Evolutionary conservation across 129 eudicot genomes (phyloP).

Genomic region (Solidago caesia): DNA sequence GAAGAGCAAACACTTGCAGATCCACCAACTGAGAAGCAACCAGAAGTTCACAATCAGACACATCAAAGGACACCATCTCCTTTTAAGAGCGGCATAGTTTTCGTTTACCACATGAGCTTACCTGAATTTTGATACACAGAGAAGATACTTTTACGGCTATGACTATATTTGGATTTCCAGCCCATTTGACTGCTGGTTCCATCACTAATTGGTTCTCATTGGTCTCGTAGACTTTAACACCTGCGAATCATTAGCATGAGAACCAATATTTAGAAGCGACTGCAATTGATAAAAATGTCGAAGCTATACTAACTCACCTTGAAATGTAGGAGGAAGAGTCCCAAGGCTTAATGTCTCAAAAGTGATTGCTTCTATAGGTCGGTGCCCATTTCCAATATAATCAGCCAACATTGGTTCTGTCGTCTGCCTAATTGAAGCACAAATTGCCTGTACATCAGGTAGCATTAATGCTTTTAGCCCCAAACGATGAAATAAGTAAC

Average conservation of each 20-base stretch:
- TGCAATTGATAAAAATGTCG: not conserved
- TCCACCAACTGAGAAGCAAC: conserved; percentile 64
- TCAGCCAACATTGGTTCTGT: conserved; percentile 70
- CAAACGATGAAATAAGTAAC: not conserved
- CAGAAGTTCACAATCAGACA: conserved; percentile 20
- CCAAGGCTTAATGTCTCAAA: conserved; percentile 77
- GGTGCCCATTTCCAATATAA: conserved; percentile 64
- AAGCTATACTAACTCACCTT: conserved; percentile 47
- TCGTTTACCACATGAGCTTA: conserved; percentile 24
- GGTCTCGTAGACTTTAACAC: conserved; percentile 70
- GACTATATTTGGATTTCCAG: conserved; percentile 82
- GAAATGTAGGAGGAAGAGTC: conserved; percentile 79
- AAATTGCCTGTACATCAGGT: conserved; percentile 53
- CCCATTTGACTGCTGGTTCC: conserved; percentile 93
- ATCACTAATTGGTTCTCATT: conserved; percentile 78
- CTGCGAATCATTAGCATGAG: conserved; percentile 35
- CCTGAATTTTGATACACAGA: conserved; percentile 62
- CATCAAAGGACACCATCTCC: not conserved
- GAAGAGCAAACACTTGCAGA: conserved; percentile 70
- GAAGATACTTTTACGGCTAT: conserved; percentile 47
- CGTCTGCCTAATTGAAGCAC: conserved; percentile 50
- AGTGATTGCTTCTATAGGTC: conserved; percentile 59
- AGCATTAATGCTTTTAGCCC: not conserved
- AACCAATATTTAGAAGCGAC: not conserved
- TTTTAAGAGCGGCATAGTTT: conserved; percentile 9